phyloP scores from a whole-genome alignment of 2,329 filamentous ascomycete genomes.

The Diplodia scrobiculata region DNA sequence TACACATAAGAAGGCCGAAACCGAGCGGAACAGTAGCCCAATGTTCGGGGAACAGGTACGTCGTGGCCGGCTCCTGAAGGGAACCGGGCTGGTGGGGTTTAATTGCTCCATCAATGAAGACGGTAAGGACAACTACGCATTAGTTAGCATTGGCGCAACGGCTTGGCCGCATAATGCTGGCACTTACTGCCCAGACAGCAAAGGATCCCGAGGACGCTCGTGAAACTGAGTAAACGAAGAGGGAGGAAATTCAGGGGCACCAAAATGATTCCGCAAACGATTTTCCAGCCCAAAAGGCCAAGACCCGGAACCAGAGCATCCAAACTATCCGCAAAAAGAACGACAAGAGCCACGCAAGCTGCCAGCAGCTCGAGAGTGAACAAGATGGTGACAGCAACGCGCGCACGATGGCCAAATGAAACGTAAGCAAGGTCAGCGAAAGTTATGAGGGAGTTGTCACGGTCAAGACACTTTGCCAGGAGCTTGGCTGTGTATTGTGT shows the following conservation, averaged over 20 bases:
- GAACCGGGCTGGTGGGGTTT: constrained; percentile 81
- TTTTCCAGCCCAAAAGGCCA: constrained; percentile 75
- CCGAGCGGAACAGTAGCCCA: constrained; percentile 86
- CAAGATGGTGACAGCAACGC: constrained; percentile 77
- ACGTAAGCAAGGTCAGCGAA: constrained; percentile 93
- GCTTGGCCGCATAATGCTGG: neutral
- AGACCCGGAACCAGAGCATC: constrained; percentile 73
- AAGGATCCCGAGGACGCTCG: constrained; percentile 88
- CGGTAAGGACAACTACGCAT: constrained; percentile 71
- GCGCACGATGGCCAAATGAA: constrained; percentile 80
- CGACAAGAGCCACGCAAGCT: constrained; percentile 83
- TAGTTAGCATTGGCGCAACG: neutral
- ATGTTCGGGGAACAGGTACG: constrained; percentile 79
- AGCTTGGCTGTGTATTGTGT: constrained; percentile 86
- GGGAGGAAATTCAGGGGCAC: constrained; percentile 84
- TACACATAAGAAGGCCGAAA: constrained; percentile 84
- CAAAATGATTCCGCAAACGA: constrained; percentile 75
- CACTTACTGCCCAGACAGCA: constrained; percentile 82
- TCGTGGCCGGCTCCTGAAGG: constrained; percentile 74
- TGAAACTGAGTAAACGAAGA: constrained; percentile 80
- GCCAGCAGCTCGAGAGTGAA: constrained; percentile 87
- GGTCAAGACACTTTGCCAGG: constrained; percentile 83
- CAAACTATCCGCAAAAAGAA: constrained; percentile 94
- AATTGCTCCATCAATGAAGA: constrained; percentile 81
- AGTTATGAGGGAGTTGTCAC: constrained; percentile 82